These are phyloP conservation scores for Caryopteris hybrid DNA, from an alignment of 305 asterid genomes.

Conservation along the genomic window DNA sequence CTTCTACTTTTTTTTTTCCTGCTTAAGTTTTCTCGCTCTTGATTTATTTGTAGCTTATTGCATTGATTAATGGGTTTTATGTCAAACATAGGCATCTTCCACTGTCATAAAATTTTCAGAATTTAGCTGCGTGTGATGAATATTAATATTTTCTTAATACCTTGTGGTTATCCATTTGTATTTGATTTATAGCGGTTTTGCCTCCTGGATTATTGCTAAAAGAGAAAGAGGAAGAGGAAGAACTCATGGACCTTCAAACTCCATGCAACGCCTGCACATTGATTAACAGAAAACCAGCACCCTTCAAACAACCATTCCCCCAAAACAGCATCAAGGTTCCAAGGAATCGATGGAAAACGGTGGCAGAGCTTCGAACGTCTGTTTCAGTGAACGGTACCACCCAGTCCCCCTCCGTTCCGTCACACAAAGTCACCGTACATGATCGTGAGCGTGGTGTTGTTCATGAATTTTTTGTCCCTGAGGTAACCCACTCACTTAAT, in stretches of 20 bases:
- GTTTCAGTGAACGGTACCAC: slow-evolving; percentile 39
- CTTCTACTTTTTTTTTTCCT: not conserved
- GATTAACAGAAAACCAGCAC: slow-evolving; percentile 27
- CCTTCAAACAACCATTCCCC: slow-evolving; percentile 24
- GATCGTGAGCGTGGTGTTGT: slow-evolving; percentile 75
- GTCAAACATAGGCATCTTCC: not conserved
- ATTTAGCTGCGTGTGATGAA: too few species aligned
- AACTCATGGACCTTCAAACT: slow-evolving; percentile 61
- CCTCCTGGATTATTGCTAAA: not conserved
- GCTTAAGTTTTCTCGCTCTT: not conserved
- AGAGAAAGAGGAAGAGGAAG: not conserved
- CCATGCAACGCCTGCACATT: slow-evolving; percentile 48
- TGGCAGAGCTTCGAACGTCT: slow-evolving; percentile 45
- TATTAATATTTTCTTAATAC: too few species aligned
- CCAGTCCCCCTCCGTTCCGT: slow-evolving; percentile 43
- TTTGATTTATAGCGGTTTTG: not conserved
- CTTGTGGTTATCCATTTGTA: not conserved
- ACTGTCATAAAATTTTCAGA: not conserved
- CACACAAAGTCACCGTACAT: slow-evolving; percentile 83
- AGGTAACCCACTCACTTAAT: slow-evolving; percentile 35
- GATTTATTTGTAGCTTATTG: not conserved
- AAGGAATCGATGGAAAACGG: slow-evolving; percentile 21
- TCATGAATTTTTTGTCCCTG: slow-evolving; percentile 82
- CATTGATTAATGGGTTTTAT: not conserved
- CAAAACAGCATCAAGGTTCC: slow-evolving; percentile 21